Percentiles rank a stretch among this genome's conserved stretches.
Conservation (phyloP, 768 basidiomycete species). For the Podaxis carcinomalis region DNA sequence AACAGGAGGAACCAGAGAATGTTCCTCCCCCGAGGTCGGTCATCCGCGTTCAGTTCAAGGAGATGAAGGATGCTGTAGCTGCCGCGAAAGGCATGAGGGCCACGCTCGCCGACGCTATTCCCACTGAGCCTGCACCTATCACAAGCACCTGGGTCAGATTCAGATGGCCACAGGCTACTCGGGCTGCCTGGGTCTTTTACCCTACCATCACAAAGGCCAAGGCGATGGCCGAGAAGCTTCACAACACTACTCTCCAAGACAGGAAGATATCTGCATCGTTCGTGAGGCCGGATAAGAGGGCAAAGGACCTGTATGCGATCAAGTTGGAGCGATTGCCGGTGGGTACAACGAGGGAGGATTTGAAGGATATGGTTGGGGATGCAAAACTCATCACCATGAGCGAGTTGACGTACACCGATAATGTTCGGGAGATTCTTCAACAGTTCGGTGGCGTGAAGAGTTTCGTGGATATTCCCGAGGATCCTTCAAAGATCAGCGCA, state of each 20-base stretch:
- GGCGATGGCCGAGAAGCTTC: constrained; percentile 31
- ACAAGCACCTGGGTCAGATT: constrained; percentile 27
- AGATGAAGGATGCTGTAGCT: constrained; percentile 4
- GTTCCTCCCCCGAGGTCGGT: not conserved
- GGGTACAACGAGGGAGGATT: constrained; percentile 23
- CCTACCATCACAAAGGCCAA: constrained; percentile 37
- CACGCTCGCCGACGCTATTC: constrained; percentile 1
- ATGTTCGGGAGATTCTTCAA: constrained; percentile 28
- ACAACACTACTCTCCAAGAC: constrained; percentile 34
- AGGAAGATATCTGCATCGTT: constrained; percentile 37
- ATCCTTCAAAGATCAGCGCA: constrained; percentile 26
- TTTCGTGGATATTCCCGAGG: constrained; percentile 35
- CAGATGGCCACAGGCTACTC: constrained; percentile 39
- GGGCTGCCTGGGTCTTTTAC: constrained; percentile 45
- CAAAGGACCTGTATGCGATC: constrained; percentile 36
- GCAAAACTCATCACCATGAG: constrained; percentile 24
- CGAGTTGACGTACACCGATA: constrained; percentile 30
- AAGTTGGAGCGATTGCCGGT: constrained; percentile 41
- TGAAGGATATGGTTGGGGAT: constrained; percentile 29
- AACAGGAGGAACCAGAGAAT: not conserved
- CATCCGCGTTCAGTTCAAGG: constrained; percentile 9
- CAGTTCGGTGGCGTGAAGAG: constrained; percentile 32
- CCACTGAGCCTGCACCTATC: not conserved
- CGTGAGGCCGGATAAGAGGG: constrained; percentile 26
- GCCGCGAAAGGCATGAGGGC: not conserved